Conservation (phyloP, 169 alveolate genomes). For the Miamiensis avidus region DNA sequence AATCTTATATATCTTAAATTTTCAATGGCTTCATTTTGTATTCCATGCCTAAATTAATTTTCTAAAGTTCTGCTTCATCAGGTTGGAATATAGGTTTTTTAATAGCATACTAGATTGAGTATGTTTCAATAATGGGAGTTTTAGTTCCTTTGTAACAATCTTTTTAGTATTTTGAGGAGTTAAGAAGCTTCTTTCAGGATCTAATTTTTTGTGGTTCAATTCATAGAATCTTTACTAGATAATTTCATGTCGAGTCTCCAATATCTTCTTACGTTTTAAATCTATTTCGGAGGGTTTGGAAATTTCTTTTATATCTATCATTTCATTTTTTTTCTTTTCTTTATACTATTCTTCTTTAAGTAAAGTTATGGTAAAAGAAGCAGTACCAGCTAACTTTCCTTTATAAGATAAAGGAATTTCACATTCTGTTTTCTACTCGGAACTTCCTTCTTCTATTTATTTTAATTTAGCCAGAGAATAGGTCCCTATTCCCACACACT, state of each 20-base stretch:
- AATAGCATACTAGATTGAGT: neutral
- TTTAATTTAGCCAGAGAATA: neutral
- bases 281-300: neutral
- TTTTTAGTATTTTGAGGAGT: neutral
- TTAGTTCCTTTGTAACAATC: neutral
- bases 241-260: neutral
- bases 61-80: neutral
- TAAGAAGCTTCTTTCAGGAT: neutral
- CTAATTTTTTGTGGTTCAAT: neutral
- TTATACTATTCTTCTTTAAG: neutral
- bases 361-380: neutral
- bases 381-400: neutral
- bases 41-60: neutral
- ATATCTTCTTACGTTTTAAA: neutral
- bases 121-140: neutral
- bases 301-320: neutral
- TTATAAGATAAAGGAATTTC: neutral
- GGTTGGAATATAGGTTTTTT: neutral
- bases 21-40: neutral
- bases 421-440: neutral
- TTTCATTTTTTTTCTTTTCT: too few species aligned
- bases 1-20: too few species aligned
- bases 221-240: neutral
- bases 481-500: neutral
- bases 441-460: neutral